Evolutionary conservation across 2,329 filamentous ascomycete genomes (phyloP), one percentile per base, ranked within the genome.

Genomic region (Colletotrichum musae): DNA sequence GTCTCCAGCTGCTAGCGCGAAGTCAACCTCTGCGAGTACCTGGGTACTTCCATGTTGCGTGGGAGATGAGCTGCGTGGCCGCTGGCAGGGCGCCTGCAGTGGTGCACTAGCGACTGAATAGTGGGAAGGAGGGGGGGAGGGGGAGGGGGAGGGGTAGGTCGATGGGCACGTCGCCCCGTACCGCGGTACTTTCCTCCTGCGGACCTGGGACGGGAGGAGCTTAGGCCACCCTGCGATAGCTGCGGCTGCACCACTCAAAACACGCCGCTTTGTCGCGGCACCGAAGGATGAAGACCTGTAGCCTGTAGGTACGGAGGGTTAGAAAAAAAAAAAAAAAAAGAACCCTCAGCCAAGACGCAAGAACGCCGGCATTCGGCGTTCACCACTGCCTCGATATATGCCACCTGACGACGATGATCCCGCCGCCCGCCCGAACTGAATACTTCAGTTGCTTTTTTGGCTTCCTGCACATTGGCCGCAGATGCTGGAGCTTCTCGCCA

Each of bases 1-100:
- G 66, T 69, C 66, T 66, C 43, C 56, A 69, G 66, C 62, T 66
- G 50, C 66, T 69, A 66, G 66, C 62, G 62, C 56, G 28, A 61
- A 61, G 53, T 58, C 32, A 69, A 60, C 21, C 50, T 43, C 56
- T 43, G 32, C 36, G 28, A 18, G 66, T 69, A 60, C 36, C 62
- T 2, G 36, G 54, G 56, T 60, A 69, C 61, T 39, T 69, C 47
- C 50, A 26, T 26, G 24, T 36, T 50, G 51, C 18, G 32, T 39
- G 24, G 9, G 48, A 48, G 61, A 64, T 56, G 50, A 45, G 48
- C 28, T 59, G 54, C 26, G 41, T 26, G 41, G 59, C 52, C 13
- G 59, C 36, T 41, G 54, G 39, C 47, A 18, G 45, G 28, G 48
- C 54, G 60, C 50, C 53, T 15, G 24, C 41, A 47, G 41, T 64